Percentiles rank a stretch among this genome's conserved stretches.
phyloP scores from a whole-genome alignment of 306 rosid genomes.

The Mimosa pudica region DNA sequence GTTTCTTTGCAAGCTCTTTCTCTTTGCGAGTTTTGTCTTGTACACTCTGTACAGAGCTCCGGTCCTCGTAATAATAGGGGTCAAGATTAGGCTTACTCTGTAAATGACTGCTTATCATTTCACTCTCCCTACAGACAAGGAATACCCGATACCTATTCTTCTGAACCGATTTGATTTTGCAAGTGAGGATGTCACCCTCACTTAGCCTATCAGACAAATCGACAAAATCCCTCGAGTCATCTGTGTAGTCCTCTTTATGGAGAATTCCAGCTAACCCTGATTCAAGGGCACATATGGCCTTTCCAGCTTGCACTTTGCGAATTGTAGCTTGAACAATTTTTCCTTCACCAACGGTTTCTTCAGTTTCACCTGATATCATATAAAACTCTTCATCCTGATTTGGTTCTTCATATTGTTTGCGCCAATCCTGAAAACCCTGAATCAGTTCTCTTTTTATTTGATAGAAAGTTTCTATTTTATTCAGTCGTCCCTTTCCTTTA shows the following conservation, averaged over 20 bases:
- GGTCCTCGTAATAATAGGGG: conserved; percentile 82
- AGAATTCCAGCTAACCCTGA: conserved; percentile 98
- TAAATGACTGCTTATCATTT: conserved; percentile 78
- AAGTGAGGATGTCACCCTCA: conserved; percentile 87
- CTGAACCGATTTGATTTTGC: conserved; percentile 95
- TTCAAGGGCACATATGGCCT: conserved; percentile 88
- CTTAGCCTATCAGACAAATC: conserved; percentile 86
- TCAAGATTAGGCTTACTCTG: conserved; percentile 60
- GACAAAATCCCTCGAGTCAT: conserved; percentile 83
- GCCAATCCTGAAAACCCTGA: conserved; percentile 95
- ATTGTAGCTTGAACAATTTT: conserved; percentile 91
- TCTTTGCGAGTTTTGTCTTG: conserved; percentile 88
- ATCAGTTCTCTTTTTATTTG: conserved; percentile 88
- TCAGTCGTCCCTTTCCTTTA: conserved; percentile 50
- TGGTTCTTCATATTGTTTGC: conserved; percentile 98
- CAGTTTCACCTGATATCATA: conserved; percentile 97
- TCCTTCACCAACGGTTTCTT: conserved; percentile 91
- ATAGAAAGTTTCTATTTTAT: conserved; percentile 74
- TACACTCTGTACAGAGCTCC: conserved; percentile 72
- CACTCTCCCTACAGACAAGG: conserved; percentile 85
- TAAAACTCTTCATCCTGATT: conserved; percentile 94
- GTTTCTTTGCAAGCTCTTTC: conserved; percentile 90
- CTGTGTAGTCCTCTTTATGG: conserved; percentile 85
- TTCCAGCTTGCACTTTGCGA: conserved; percentile 79
- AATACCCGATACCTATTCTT: conserved; percentile 93